Evolutionary conservation across 768 basidiomycete species (phyloP).

Genomic region (Collybia mongolica): DNA sequence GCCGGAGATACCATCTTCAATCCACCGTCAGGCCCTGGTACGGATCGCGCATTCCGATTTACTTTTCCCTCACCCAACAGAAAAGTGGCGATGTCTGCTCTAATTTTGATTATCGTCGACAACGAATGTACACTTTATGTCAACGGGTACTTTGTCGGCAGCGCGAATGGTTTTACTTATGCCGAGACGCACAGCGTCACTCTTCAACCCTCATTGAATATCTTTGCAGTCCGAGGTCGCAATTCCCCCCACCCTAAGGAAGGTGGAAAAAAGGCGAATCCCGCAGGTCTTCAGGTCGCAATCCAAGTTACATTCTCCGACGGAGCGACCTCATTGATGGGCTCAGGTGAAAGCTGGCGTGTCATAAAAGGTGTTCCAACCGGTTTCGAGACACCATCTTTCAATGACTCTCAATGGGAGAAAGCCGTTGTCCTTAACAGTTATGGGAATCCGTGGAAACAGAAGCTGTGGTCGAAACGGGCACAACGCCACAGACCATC

Average conservation of each 20-base stretch:
- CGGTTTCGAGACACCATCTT: conserved; percentile 21
- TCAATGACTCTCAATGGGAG: conserved; percentile 21
- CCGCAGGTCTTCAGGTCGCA: conserved; percentile 25
- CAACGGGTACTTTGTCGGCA: conserved; percentile 22
- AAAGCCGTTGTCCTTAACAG: conserved; percentile 12
- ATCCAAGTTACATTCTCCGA: conserved; percentile 24
- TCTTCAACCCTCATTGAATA: conserved; percentile 14
- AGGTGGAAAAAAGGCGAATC: conserved; percentile 13
- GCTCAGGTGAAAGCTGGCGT: conserved; percentile 22
- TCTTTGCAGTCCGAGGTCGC: conserved; percentile 24
- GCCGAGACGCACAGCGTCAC: conserved; percentile 20
- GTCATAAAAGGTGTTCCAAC: conserved; percentile 17
- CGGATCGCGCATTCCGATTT: conserved; percentile 28
- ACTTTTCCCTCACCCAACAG: conserved; percentile 20
- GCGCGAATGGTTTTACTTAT: conserved; percentile 20
- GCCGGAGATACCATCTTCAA: conserved; percentile 16
- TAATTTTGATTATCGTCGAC: conserved; percentile 24
- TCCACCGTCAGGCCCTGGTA: conserved; percentile 11
- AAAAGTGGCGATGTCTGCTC: conserved; percentile 18
- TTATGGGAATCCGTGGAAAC: conserved; percentile 26
- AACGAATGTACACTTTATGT: conserved; percentile 25
- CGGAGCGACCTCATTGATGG: conserved; percentile 19
- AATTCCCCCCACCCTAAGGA: conserved; percentile 19
- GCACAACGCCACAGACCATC: conserved; percentile 5
- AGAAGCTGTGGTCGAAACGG: conserved; percentile 14